Base-by-base conservation (phyloP, 2,329 filamentous ascomycete species). In the Bipolaris zeicola region DNA sequence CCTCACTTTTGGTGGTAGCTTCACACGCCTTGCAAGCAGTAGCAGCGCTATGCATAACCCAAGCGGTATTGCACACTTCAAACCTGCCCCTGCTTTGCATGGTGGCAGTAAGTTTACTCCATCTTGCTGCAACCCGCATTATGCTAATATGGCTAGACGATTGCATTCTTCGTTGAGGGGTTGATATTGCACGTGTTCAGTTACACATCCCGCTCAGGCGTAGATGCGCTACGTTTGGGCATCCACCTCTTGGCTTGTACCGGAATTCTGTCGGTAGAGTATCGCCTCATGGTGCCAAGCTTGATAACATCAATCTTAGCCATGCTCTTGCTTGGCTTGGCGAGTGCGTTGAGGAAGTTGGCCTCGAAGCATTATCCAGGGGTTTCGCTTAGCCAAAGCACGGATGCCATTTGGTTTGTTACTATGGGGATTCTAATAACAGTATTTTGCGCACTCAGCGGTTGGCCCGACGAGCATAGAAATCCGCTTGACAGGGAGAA, bases 71-170 rank as follows among this genome's bases (percentile, higher is more conserved):
- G 18, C 73, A 74, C 51, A 67, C 67, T 34, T 62, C 63, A 16
- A 73, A 76, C 45, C 31, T 75, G 2, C 58, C 72, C 2, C 66
- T 72, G 0, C 52, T 76, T 11, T 57, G 61, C 18, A 72, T 74
- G 66, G 52, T 74, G 6, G 61, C 62, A 2, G 73, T 74, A 59
- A 63, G 70, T 46, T 62, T 41, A n/a, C n/a, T 14, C 1, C 10
- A 20, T 20, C 10, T 5, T 8, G 4, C 18, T 22, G 14, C 34
- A 26, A 22, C 20, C 18, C 34, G 28, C 26, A 33, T 44, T 52
- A 24, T 52, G 33, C 43, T 55, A 60, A 48, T 14, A 24, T 20
- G 55, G 14, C 31, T 33, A 62, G 63, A 59, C 57, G 3, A 61
- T 68, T 47, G 55, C 64, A 26, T 62, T 61, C 41, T 60, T 67